Percentiles rank a stretch among this genome's conserved stretches.
These are phyloP conservation scores for Cadophora sp. DNA, from an alignment of 2,329 filamentous ascomycete species.

Conservation along the genomic window DNA sequence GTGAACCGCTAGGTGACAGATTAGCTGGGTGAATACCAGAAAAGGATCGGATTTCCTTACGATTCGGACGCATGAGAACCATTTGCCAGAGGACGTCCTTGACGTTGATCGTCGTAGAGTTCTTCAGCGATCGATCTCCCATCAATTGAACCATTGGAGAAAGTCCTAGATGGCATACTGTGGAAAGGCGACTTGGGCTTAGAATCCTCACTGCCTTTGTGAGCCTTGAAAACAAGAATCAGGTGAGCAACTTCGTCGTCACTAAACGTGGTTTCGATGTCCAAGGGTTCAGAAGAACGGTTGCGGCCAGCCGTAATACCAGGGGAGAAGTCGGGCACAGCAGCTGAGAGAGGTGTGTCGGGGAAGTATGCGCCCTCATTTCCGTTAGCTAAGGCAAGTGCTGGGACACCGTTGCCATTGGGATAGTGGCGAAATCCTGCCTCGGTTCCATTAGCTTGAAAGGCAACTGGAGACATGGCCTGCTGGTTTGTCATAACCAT, in stretches of 20 bases:
- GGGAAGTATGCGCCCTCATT: slow-evolving; percentile 51
- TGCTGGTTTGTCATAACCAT: slow-evolving; percentile 40
- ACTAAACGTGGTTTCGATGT: slow-evolving; percentile 52
- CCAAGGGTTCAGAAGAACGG: slow-evolving; percentile 35
- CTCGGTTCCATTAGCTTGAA: slow-evolving; percentile 43
- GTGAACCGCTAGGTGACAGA: slow-evolving; percentile 34
- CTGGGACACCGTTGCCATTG: slow-evolving; percentile 32
- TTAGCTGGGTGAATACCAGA: slow-evolving; percentile 22
- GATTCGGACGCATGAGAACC: slow-evolving; percentile 48
- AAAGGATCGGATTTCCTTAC: slow-evolving; percentile 39
- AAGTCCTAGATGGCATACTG: slow-evolving; percentile 53
- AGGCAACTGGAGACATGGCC: slow-evolving; percentile 39
- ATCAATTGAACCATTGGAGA: slow-evolving; percentile 63
- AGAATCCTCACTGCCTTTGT: slow-evolving; percentile 45
- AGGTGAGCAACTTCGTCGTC: slow-evolving; percentile 59
- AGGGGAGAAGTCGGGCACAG: slow-evolving; percentile 63
- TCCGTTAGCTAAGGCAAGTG: slow-evolving; percentile 35
- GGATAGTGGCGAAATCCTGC: slow-evolving; percentile 34
- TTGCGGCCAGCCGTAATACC: slow-evolving; percentile 17
- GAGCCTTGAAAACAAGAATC: slow-evolving; percentile 55
- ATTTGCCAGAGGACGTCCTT: slow-evolving; percentile 45
- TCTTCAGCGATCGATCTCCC: slow-evolving; percentile 56
- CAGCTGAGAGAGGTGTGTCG: slow-evolving; percentile 64
- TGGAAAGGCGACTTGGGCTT: slow-evolving; percentile 47
- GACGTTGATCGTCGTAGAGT: slow-evolving; percentile 49